Evolutionary conservation across 352 stramenopile genomes (phyloP).

Genomic region (Phytophthora agathidicida): DNA sequence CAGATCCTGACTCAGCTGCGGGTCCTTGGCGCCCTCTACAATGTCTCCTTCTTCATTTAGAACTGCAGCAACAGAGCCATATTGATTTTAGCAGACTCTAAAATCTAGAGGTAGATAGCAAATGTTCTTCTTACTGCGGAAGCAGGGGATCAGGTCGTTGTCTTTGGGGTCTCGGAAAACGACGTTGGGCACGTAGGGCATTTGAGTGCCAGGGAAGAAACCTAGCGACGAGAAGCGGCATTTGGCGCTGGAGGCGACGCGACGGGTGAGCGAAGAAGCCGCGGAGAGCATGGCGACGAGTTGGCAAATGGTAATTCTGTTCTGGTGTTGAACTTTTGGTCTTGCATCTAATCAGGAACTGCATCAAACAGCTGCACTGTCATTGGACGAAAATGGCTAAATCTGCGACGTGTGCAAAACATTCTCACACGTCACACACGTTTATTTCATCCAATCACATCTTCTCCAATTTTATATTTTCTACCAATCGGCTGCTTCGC

Average conservation of each 20-base stretch:
- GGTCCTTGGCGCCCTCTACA: constrained; percentile 69
- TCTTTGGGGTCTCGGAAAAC: constrained; percentile 90
- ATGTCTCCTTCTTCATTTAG: constrained; percentile 87
- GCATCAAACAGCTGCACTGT: no score
- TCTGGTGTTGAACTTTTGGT: constrained; percentile 28
- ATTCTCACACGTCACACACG: constrained; percentile 35
- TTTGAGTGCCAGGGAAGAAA: constrained; percentile 77
- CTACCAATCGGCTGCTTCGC: constrained; percentile 16
- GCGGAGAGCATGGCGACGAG: constrained; percentile 27
- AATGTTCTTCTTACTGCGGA: constrained; percentile 70
- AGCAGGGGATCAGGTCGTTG: constrained; percentile 86
- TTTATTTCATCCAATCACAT: no score
- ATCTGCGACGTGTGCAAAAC: no score
- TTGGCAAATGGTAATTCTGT: neutral
- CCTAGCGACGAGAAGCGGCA: constrained; percentile 31
- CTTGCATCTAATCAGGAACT: constrained; percentile 41
- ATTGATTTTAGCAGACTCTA: neutral
- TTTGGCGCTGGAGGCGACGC: neutral
- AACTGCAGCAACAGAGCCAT: constrained; percentile 47
- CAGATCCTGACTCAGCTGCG: constrained; percentile 77
- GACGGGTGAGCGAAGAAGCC: constrained; percentile 11
- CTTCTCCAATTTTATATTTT: constrained; percentile 26
- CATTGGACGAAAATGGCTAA: no score
- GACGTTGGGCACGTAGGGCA: constrained; percentile 90
- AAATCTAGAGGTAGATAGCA: neutral